phyloP scores from a whole-genome alignment of 78 protist species.

The Corallochytrium limacisporum region DNA sequence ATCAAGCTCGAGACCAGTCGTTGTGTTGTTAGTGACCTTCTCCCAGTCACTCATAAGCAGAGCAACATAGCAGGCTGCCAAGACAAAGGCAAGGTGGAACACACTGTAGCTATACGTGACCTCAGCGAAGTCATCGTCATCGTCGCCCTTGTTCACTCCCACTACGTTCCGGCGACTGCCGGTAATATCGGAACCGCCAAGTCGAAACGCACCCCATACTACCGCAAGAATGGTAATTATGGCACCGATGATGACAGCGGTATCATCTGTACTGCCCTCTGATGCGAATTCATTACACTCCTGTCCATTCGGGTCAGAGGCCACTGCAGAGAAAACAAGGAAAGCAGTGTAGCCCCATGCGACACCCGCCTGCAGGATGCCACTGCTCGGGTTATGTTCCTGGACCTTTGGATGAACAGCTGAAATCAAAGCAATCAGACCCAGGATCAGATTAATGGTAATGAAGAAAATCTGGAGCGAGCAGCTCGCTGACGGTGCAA shows the following conservation, averaged over 20 bases:
- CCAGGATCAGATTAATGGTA: slow-evolving; percentile 21
- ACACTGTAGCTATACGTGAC: slow-evolving; percentile 12
- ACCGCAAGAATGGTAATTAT: no score
- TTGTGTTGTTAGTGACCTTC: neutral
- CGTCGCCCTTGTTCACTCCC: neutral
- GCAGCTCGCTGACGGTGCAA: neutral
- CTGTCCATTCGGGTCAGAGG: no score
- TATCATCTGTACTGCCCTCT: no score
- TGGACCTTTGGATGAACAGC: slow-evolving; percentile 1
- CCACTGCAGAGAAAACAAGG: slow-evolving; percentile 20
- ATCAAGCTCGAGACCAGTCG: neutral
- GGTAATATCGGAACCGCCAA: neutral
- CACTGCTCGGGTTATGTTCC: slow-evolving; percentile 19
- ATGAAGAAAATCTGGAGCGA: slow-evolving; percentile 34
- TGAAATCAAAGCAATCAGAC: slow-evolving; percentile 23
- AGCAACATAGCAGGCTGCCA: slow-evolving; percentile 44
- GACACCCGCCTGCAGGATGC: slow-evolving; percentile 41
- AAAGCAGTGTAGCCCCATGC: slow-evolving; percentile 32
- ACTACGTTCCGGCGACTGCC: neutral
- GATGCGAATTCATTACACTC: neutral
- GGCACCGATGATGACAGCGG: no score
- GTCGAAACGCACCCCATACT: no score
- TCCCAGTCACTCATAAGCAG: slow-evolving; percentile 37
- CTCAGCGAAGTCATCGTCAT: slow-evolving; percentile 19
- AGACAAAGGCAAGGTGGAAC: slow-evolving; percentile 42